Percentiles rank a stretch among this genome's conserved stretches.
Evolutionary conservation across 208 protist species (phyloP).

Genomic region (Kentomonas sorsogonicus): DNA sequence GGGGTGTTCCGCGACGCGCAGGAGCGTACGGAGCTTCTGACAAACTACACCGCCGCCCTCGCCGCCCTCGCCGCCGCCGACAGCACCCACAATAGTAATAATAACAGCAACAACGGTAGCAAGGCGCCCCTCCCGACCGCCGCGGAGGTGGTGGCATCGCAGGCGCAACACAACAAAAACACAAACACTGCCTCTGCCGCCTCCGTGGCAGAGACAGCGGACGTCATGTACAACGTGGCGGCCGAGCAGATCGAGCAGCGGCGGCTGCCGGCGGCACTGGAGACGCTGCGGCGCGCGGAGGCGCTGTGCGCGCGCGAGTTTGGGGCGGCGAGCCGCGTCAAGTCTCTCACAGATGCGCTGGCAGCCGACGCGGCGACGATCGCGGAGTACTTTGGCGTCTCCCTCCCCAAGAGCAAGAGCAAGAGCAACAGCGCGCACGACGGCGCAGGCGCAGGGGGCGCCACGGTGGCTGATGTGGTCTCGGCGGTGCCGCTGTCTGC

Average conservation of each 20-base stretch:
- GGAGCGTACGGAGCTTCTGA: conserved; percentile 65
- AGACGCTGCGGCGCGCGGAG: conserved; percentile 65
- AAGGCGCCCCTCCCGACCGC: no score
- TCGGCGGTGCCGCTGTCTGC: conserved; percentile 17
- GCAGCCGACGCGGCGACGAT: no score
- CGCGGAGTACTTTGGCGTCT: no score
- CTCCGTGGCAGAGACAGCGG: conserved; percentile 56
- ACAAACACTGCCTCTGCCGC: no score
- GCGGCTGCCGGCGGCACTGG: conserved; percentile 43
- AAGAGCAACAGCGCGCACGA: conserved; percentile 40
- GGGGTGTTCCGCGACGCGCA: conserved; percentile 57
- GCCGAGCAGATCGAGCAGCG: conserved; percentile 55
- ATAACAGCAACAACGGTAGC: no score
- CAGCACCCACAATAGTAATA: no score
- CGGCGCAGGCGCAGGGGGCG: conserved; percentile 24
- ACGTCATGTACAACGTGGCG: conserved; percentile 79
- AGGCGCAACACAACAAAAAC: conserved; percentile 14
- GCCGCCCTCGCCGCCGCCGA: no score
- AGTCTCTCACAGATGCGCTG: no score
- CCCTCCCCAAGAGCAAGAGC: conserved; percentile 40
- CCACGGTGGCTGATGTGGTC: no score
- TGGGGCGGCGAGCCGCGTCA: no score
- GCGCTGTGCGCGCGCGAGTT: conserved; percentile 30
- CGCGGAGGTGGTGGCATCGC: conserved; percentile 19
- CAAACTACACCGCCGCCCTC: conserved; percentile 71